Conservation (phyloP, 139 green algal genomes). For the Nannochloris sp. region DNA sequence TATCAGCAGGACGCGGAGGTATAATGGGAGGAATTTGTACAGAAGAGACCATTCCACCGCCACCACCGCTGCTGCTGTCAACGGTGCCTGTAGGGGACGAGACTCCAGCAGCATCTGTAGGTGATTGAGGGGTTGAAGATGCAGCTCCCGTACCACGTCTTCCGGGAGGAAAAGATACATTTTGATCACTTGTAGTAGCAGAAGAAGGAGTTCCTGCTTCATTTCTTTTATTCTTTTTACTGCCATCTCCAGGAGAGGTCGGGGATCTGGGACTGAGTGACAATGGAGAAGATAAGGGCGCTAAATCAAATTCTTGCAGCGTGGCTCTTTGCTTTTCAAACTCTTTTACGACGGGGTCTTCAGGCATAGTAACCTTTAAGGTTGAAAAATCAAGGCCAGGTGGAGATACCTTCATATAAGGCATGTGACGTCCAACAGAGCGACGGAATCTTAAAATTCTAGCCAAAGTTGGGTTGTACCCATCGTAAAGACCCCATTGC, state of each 20-base stretch:
- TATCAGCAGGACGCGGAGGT: background rate
- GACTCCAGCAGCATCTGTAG: background rate
- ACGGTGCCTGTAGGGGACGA: background rate
- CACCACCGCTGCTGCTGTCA: background rate
- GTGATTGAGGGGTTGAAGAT: no score
- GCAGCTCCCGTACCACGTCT: no score
- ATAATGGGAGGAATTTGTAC: no score
- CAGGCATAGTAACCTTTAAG: conserved; percentile 59
- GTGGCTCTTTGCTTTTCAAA: conserved; percentile 26
- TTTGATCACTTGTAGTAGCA: no score
- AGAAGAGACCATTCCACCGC: background rate
- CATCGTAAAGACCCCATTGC: conserved; percentile 94
- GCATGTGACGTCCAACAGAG: conserved; percentile 70
- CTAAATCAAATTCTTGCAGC: background rate
- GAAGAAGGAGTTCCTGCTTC: no score
- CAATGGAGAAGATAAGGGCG: background rate
- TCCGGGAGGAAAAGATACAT: no score
- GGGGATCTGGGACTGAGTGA: no score
- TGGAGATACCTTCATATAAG: conserved; percentile 84
- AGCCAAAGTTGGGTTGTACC: conserved; percentile 46
- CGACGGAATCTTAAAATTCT: conserved; percentile 44
- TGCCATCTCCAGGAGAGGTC: no score
- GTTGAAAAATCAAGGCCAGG: conserved; percentile 79
- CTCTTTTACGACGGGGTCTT: conserved; percentile 48
- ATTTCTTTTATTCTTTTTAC: no score